Conservation (phyloP, 2,329 filamentous ascomycete genomes). For the Fusarium floridanum region DNA sequence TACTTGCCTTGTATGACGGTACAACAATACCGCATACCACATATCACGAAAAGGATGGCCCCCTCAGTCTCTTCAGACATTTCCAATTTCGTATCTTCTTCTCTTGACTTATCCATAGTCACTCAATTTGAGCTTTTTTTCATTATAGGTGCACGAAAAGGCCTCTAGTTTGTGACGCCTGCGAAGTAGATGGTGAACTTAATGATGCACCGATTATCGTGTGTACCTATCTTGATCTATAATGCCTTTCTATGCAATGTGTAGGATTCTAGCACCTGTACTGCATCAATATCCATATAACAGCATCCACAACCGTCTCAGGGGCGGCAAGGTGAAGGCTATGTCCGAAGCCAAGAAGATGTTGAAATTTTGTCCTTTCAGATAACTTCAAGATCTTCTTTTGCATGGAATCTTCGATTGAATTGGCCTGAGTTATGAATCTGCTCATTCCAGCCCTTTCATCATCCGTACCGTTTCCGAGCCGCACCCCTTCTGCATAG, state of each 20-base stretch:
- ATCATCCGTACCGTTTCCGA: neutral
- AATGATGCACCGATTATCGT: neutral
- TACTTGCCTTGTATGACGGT: neutral
- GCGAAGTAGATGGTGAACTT: neutral
- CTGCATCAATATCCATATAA: slow-evolving; percentile 21
- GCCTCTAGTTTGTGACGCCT: neutral
- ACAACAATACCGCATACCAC: neutral
- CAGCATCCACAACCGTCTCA: slow-evolving; percentile 5
- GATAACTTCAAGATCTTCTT: slow-evolving; percentile 2
- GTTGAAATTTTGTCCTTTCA: slow-evolving; percentile 3
- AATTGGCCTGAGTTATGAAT: neutral
- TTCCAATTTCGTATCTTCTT: neutral
- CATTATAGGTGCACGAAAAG: neutral
- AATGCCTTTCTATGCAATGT: neutral
- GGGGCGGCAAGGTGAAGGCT: slow-evolving; percentile 10
- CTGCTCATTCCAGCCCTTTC: neutral
- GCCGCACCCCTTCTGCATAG: neutral
- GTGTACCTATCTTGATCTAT: neutral
- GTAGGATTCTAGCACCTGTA: slow-evolving; percentile 4
- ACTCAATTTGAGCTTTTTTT: neutral
- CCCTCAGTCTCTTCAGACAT: neutral
- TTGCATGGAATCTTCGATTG: neutral
- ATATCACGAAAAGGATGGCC: neutral
- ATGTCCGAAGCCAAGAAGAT: neutral
- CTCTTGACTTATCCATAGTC: neutral